These are phyloP conservation scores for Adansonia rubrostipa DNA, from an alignment of 441 rosid species.

Conservation along the genomic window DNA sequence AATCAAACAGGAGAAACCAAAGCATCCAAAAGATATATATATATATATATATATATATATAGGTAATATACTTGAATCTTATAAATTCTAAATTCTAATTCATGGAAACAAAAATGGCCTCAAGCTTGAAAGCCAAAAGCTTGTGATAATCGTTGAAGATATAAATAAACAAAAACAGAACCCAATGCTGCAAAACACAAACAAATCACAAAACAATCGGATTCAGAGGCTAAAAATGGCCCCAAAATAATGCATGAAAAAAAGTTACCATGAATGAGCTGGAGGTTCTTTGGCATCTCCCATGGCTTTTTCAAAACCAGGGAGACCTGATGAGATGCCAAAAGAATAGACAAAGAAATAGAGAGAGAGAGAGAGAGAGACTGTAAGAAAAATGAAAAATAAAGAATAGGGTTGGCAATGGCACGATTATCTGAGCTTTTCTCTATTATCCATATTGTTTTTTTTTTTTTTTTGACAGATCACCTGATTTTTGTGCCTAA, in stretches of 20 bases:
- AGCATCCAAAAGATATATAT: neutral
- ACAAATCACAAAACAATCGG: neutral
- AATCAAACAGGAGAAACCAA: neutral
- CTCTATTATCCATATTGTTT: constrained; percentile 19
- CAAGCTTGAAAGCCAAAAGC: too few species aligned
- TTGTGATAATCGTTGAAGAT: neutral
- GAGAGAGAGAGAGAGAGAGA: neutral
- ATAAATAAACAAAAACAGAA: neutral
- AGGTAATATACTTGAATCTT: too few species aligned
- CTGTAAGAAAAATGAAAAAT: neutral
- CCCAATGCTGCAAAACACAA: neutral
- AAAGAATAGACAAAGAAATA: constrained; percentile 20
- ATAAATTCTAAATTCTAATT: neutral
- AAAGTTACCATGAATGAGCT: constrained; percentile 33
- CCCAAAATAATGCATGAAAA: neutral
- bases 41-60: neutral
- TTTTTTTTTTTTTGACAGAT: constrained; percentile 23
- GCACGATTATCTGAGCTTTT: constrained; percentile 33
- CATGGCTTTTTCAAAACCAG: constrained; percentile 36
- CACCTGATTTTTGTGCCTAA: constrained; percentile 40
- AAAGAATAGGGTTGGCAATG: constrained; percentile 28
- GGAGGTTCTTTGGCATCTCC: constrained; percentile 34
- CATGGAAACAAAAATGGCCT: neutral
- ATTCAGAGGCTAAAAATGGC: constrained; percentile 5
- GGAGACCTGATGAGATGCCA: constrained; percentile 26